Conservation (phyloP, 2,329 filamentous ascomycete species). For the Aspergillus sp. region DNA sequence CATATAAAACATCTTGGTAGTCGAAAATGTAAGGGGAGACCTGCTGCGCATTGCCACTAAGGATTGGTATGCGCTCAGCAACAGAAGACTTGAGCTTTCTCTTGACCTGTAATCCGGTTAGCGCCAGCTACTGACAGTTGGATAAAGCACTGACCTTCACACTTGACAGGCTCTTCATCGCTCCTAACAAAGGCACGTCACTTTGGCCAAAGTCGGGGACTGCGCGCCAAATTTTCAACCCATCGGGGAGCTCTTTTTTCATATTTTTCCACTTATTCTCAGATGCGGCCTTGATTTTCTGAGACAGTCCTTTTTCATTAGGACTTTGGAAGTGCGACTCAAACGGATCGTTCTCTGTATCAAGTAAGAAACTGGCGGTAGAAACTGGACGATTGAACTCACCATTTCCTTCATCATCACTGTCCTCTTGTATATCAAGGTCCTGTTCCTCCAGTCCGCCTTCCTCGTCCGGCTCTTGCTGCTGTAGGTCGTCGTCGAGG, state of each 20-base stretch:
- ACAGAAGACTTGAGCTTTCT: slow-evolving; percentile 63
- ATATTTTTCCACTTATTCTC: slow-evolving; percentile 51
- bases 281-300: slow-evolving; percentile 49
- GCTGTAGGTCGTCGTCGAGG: slow-evolving; percentile 48
- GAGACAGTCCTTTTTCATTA: slow-evolving; percentile 60
- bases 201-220: slow-evolving; percentile 30
- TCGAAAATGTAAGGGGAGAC: slow-evolving; percentile 73
- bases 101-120: slow-evolving; percentile 61
- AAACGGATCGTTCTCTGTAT: slow-evolving; percentile 66
- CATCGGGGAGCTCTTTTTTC: slow-evolving; percentile 37
- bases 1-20: slow-evolving; percentile 79
- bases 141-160: slow-evolving; percentile 34
- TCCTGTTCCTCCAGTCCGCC: slow-evolving; percentile 41
- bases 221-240: slow-evolving; percentile 31
- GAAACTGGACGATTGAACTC: slow-evolving; percentile 11
- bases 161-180: slow-evolving; percentile 32
- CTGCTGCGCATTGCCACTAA: slow-evolving; percentile 63
- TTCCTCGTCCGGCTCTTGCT: slow-evolving; percentile 47
- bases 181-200: slow-evolving; percentile 25
- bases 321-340: slow-evolving; percentile 74
- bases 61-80: slow-evolving; percentile 53
- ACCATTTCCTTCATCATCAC: slow-evolving; percentile 38
- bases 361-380: neutral
- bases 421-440: slow-evolving; percentile 29
- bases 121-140: neutral